Evolutionary conservation across 2,329 filamentous ascomycete genomes (phyloP).

Genomic region (Penicillium sclerotigenum): DNA sequence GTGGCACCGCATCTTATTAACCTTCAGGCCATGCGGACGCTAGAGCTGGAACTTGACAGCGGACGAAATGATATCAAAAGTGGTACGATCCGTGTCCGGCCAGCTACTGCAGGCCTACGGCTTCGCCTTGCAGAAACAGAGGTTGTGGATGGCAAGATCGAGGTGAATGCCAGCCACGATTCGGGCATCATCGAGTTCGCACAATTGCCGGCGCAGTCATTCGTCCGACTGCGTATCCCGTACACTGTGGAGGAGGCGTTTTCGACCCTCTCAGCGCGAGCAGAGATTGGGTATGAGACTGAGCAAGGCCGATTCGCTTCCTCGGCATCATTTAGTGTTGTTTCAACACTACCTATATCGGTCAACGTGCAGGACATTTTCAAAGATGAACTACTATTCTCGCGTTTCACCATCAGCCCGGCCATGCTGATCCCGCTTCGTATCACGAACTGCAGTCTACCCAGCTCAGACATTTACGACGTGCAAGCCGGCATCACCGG

Average conservation of each 20-base stretch:
- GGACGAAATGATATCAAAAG: conserved; percentile 67
- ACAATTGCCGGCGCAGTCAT: conserved; percentile 29
- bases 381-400: conserved; percentile 77
- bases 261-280: conserved; percentile 65
- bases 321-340: conserved; percentile 60
- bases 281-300: conserved; percentile 75
- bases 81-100: conserved; percentile 53
- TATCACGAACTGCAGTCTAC: conserved; percentile 67
- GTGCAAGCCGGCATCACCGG: conserved; percentile 49
- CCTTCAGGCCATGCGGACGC: conserved; percentile 71
- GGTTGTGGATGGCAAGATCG: conserved; percentile 42
- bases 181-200: conserved; percentile 48
- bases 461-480: conserved; percentile 64
- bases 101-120: conserved; percentile 59
- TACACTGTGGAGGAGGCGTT: conserved; percentile 81
- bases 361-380: conserved; percentile 98
- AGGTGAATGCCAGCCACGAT: conserved; percentile 43
- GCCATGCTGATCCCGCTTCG: conserved; percentile 71
- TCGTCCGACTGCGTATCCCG: conserved; percentile 59
- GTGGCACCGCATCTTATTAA: conserved; percentile 68
- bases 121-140: conserved; percentile 53
- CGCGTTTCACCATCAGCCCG: conserved; percentile 85
- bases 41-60: conserved; percentile 69
- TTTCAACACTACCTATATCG: conserved; percentile 75
- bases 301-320: conserved; percentile 63